Base-by-base conservation (phyloP, 805 yeast species). In the Teunomyces kruisii region DNA sequence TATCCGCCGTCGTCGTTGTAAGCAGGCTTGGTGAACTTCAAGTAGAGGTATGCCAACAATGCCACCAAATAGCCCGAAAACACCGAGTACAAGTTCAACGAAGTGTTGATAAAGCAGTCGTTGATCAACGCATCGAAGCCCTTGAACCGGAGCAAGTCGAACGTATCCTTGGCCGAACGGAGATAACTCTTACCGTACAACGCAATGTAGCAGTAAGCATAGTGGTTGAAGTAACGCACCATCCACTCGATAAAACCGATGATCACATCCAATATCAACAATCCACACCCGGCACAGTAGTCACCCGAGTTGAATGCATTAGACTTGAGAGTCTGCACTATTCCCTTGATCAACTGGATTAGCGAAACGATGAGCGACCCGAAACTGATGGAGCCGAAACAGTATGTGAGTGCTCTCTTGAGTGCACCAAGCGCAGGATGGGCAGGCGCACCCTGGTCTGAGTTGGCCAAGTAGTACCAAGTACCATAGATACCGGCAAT, bases 321-420 rank as follows among this genome's bases (percentile, higher is more conserved):
- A 42, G 76, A 78, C 57, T 81, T 78, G 40, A 81, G 58, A 16
- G 81, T 61, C 14, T 74, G 70, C 32, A 88, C 58, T 4, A 79
- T 58, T 42, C 80, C 83, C 49, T 81, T 77, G 36, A 86, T 50
- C 12, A 88, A 74, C 58, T 88, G 92, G 50, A 89, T 76, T 19
- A 88, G 50, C 0, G 88, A 80, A 32, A 86, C 86, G 60, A 86
- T 75, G 57, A 86, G 64, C 2, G 89, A 84, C 0, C 97, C 96
- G 58, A 88, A 86, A 61, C 96, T 86, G 44, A 91, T 84, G 2
- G 96, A 86, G 2, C 98, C 97, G 57, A 90, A 85, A 8, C 96
- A 88, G 60, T 83, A 86, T 3, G 96, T 86, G 64, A 88, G 64
- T 1, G 96, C 88, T 53, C 96, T 76, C 56, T 74, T 80, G 52